phyloP scores from a whole-genome alignment of 2,329 filamentous ascomycete species.

The Fusarium verrucosum region DNA sequence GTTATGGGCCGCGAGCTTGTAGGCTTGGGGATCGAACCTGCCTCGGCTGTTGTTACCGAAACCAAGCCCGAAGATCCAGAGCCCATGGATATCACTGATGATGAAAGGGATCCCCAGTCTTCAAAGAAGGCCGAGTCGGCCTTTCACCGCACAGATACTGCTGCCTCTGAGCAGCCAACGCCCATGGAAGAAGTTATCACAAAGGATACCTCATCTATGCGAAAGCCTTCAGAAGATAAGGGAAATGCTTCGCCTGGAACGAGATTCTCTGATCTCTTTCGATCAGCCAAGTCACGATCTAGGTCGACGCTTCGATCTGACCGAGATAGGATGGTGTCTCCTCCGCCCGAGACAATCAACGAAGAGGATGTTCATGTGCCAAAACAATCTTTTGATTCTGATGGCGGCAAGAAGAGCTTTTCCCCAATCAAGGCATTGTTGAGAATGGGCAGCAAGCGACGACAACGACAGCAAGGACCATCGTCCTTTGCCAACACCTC shows the following conservation, averaged over 20 bases:
- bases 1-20: constrained; percentile 67
- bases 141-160: constrained; percentile 47
- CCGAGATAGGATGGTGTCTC: constrained; percentile 51
- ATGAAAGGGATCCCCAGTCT: constrained; percentile 22
- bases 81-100: constrained; percentile 38
- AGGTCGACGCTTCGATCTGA: constrained; percentile 59
- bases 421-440: constrained; percentile 79
- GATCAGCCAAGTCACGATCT: constrained; percentile 59
- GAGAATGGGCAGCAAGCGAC: constrained; percentile 70
- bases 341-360: constrained; percentile 53
- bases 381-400: constrained; percentile 67
- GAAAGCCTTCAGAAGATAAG: constrained; percentile 38
- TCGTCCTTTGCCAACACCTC: constrained; percentile 94
- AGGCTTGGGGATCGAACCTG: constrained; percentile 65
- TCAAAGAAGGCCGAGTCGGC: constrained; percentile 40
- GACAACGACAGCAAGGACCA: constrained; percentile 64
- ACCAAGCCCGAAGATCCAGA: constrained; percentile 54
- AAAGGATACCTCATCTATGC: constrained; percentile 35
- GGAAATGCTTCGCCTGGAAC: constrained; percentile 39
- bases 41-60: constrained; percentile 65
- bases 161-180: constrained; percentile 35
- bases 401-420: constrained; percentile 55
- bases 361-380: constrained; percentile 60
- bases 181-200: constrained; percentile 38
- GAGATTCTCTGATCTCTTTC: constrained; percentile 53